Percentiles rank a stretch among this genome's conserved stretches.
These are phyloP conservation scores for Vitis hybrid DNA, from an alignment of 177 flowering plant species.

Conservation along the genomic window DNA sequence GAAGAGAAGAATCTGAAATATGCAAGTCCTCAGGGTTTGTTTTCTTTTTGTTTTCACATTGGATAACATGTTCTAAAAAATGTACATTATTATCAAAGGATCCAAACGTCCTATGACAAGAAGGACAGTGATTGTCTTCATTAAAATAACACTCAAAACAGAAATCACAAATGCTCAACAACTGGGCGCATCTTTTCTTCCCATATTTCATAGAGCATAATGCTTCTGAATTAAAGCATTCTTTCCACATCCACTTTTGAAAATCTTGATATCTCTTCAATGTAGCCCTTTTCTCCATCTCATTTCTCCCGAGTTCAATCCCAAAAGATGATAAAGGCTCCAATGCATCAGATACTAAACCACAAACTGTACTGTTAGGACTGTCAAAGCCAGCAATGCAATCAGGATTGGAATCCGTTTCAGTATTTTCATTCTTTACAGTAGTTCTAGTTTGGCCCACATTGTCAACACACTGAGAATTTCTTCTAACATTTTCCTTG, in stretches of 20 bases:
- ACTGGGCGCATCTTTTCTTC: slow-evolving; percentile 46
- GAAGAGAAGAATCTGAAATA: slow-evolving; percentile 34
- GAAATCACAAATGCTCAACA: slow-evolving; percentile 51
- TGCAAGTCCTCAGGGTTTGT: slow-evolving; percentile 14
- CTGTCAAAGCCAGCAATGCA: slow-evolving; percentile 42
- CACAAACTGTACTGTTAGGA: slow-evolving; percentile 50
- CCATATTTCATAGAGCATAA: slow-evolving; percentile 59
- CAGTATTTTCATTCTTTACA: slow-evolving; percentile 33
- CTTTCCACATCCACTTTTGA: slow-evolving; percentile 83
- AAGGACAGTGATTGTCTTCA: slow-evolving; percentile 56
- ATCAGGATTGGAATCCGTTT: slow-evolving; percentile 34
- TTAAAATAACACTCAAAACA: slow-evolving; percentile 45
- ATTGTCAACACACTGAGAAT: slow-evolving; percentile 2
- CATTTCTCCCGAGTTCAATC: slow-evolving; percentile 63
- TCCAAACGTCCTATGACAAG: slow-evolving; percentile 55
- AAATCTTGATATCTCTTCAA: slow-evolving; percentile 63
- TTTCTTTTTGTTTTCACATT: slow-evolving; percentile 40
- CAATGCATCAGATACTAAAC: slow-evolving; percentile 29
- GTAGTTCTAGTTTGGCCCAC: slow-evolving; percentile 11
- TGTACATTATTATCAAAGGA: slow-evolving; percentile 14
- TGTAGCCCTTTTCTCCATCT: slow-evolving; percentile 47
- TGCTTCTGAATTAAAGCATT: slow-evolving; percentile 51
- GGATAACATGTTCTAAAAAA: slow-evolving; percentile 45
- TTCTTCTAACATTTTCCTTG: slow-evolving; percentile 54
- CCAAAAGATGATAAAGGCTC: slow-evolving; percentile 61